A percentile compares a stretch with the other conserved stretches of the same genome.
phyloP scores from a whole-genome alignment of 1,284 basidiomycete genomes.

The Marasmius sp. region DNA sequence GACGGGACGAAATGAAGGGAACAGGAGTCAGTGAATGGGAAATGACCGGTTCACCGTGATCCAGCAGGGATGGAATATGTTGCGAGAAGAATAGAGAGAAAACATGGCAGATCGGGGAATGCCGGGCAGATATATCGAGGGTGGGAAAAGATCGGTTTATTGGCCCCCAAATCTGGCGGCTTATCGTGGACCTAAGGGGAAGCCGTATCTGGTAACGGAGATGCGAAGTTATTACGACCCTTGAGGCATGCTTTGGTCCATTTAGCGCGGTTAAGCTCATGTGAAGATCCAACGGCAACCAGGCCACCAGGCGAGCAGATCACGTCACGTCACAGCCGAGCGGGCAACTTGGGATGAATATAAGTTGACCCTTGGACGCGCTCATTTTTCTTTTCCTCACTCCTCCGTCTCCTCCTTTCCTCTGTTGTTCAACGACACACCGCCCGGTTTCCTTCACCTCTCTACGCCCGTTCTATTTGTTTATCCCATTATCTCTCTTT shows the following conservation, averaged over 20 bases:
- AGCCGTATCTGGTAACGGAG: conserved; percentile 10
- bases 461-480: neutral
- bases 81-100: neutral
- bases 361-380: neutral
- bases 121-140: neutral
- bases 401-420: neutral
- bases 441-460: neutral
- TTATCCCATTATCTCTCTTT: conserved; percentile 2
- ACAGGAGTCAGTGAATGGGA: too few relatives aligned
- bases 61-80: neutral
- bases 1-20: too few relatives aligned
- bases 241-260: neutral
- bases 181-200: conserved; percentile 1
- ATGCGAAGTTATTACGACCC: conserved; percentile 9
- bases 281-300: conserved; percentile 6
- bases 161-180: neutral
- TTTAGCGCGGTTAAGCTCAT: neutral
- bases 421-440: neutral
- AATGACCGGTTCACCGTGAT: too few relatives aligned
- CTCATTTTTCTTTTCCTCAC: neutral
- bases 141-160: neutral
- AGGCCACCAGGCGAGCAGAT: neutral
- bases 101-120: neutral
- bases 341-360: neutral
- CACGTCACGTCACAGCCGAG: neutral